Percentiles rank a stretch among this genome's conserved stretches.
Conservation (phyloP, 2,329 filamentous ascomycete genomes). For the Triangularia verruculosa region DNA sequence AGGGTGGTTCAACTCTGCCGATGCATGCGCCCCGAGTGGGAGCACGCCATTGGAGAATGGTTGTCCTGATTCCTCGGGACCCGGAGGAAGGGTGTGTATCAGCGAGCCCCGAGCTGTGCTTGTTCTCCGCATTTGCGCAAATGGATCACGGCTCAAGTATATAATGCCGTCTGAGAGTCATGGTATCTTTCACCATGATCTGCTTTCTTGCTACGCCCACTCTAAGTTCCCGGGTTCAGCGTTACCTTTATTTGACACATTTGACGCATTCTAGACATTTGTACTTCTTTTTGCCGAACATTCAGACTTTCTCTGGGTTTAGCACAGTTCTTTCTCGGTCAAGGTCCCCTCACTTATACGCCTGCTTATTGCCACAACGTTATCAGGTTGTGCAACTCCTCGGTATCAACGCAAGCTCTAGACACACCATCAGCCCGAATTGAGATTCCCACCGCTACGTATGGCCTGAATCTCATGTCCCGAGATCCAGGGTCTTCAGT, state of each 20-base stretch:
- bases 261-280: neutral
- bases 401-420: neutral
- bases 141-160: conserved; percentile 14
- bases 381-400: conserved; percentile 1
- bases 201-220: neutral
- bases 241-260: too few relatives aligned
- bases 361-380: neutral
- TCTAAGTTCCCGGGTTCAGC: neutral
- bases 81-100: conserved; percentile 16
- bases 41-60: conserved; percentile 26
- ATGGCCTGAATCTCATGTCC: conserved; percentile 27
- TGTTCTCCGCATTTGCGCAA: conserved; percentile 30
- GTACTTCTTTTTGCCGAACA: neutral
- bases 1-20: conserved; percentile 18
- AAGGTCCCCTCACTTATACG: conserved; percentile 6
- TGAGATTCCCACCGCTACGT: neutral
- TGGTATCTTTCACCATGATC: neutral
- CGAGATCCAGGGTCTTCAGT: conserved; percentile 22
- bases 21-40: conserved; percentile 14
- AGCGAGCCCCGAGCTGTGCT: conserved; percentile 9
- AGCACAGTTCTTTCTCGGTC: neutral
- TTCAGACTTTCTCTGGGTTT: neutral
- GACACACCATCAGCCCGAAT: neutral
- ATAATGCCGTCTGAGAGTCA: conserved; percentile 13
- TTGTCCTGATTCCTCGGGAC: conserved; percentile 15